A percentile compares a stretch with the other conserved stretches of the same genome.
Evolutionary conservation across 257 asterid species (phyloP).

Genomic region (Knoxia roxburghii): DNA sequence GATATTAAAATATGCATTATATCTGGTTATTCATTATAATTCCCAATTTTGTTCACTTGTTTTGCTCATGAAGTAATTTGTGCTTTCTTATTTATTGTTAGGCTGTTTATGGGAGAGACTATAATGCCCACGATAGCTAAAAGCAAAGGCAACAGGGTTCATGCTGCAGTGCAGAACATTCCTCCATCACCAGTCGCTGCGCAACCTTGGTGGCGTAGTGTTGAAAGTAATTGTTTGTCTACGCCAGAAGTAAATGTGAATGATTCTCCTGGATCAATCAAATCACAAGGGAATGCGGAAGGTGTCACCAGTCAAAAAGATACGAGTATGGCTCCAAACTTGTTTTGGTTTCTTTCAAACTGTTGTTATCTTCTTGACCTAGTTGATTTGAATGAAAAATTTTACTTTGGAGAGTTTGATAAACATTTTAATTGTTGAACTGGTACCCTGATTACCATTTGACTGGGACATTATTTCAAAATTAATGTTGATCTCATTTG

Average conservation of each 20-base stretch:
- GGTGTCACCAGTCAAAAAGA: slow-evolving; percentile 31
- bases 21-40: neutral
- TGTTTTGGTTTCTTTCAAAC: slow-evolving; percentile 19
- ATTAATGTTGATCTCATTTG: neutral
- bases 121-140: slow-evolving; percentile 67
- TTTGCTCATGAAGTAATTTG: slow-evolving; percentile 13
- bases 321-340: slow-evolving; percentile 26
- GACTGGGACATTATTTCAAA: neutral
- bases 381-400: no score
- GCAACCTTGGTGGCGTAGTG: slow-evolving; percentile 78
- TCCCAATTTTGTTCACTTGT: neutral
- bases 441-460: neutral
- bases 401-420: neutral
- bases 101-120: slow-evolving; percentile 29
- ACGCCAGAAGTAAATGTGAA: slow-evolving; percentile 32
- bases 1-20: neutral
- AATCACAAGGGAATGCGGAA: slow-evolving; percentile 29
- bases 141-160: slow-evolving; percentile 36
- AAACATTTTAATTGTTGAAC: neutral
- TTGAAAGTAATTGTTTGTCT: slow-evolving; percentile 44
- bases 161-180: slow-evolving; percentile 37
- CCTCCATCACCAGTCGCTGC: slow-evolving; percentile 35
- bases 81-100: slow-evolving; percentile 22
- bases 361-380: no score
- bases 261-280: slow-evolving; percentile 25